These are phyloP conservation scores for Solanum tarijense DNA, from an alignment of 257 asterid species.

Conservation along the genomic window DNA sequence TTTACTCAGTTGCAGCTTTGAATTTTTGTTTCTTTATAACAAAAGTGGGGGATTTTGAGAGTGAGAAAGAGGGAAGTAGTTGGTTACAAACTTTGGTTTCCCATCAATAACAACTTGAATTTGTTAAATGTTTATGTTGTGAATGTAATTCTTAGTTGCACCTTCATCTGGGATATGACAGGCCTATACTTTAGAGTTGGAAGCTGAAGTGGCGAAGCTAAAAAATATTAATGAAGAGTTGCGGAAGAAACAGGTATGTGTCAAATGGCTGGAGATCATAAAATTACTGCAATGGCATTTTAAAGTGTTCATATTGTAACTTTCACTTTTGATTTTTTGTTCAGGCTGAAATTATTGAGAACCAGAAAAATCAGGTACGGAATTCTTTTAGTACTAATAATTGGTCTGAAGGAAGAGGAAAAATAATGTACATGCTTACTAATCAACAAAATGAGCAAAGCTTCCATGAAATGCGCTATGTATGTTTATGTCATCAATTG, in stretches of 20 bases:
- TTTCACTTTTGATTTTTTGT: neutral
- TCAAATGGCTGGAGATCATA: neutral
- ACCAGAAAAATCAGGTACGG: conserved; percentile 73
- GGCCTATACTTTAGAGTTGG: conserved; percentile 92
- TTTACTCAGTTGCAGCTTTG: neutral
- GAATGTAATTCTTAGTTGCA: neutral
- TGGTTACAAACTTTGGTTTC: neutral
- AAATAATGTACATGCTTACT: neutral
- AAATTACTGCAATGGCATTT: neutral
- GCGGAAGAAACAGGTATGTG: conserved; percentile 66
- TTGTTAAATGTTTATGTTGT: neutral
- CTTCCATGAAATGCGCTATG: neutral
- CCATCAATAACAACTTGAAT: neutral
- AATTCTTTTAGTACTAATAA: neutral
- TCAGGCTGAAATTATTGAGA: conserved; percentile 67
- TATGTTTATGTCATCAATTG: neutral
- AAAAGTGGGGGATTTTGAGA: neutral
- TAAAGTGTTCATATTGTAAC: neutral
- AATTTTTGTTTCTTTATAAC: neutral
- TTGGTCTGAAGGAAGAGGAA: neutral
- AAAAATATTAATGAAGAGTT: conserved; percentile 59
- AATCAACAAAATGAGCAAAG: neutral
- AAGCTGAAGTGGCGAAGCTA: conserved; percentile 83
- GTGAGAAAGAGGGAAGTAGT: neutral
- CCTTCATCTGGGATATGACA: conserved; percentile 11